These are phyloP conservation scores for Apiotrichum akiyoshidainum DNA, from an alignment of 1,284 basidiomycete genomes.

Conservation along the genomic window DNA sequence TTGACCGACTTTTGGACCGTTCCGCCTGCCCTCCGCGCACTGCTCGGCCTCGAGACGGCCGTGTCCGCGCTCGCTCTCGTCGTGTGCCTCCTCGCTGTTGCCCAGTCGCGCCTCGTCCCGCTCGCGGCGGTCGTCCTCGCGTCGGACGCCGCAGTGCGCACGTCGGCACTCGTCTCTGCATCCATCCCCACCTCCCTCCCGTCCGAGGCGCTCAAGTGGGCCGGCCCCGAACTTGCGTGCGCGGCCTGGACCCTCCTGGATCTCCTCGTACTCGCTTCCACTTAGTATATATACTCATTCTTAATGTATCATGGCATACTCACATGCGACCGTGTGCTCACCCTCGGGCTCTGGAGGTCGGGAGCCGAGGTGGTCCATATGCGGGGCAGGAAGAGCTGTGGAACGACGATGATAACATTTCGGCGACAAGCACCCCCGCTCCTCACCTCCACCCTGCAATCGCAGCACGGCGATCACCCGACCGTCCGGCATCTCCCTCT, in stretches of 20 bases:
- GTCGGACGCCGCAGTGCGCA: slow-evolving; percentile 7
- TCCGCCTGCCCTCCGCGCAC: not conserved
- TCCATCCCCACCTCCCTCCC: slow-evolving; percentile 1
- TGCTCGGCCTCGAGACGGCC: slow-evolving; percentile 9
- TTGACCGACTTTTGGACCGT: not conserved
- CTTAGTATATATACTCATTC: slow-evolving; percentile 1
- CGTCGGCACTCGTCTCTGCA: slow-evolving; percentile 4
- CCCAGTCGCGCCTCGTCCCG: not conserved
- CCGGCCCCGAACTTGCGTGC: slow-evolving; percentile 7
- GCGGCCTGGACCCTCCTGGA: slow-evolving; percentile 13
- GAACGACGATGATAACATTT: too few species aligned
- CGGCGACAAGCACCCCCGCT: too few species aligned
- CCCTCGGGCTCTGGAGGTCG: too few species aligned
- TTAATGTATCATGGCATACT: not conserved
- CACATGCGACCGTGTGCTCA: too few species aligned
- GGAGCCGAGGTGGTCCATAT: too few species aligned
- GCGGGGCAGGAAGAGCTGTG: too few species aligned
- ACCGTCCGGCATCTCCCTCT: too few species aligned
- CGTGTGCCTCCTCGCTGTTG: slow-evolving; percentile 5
- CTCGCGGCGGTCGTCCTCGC: slow-evolving; percentile 11
- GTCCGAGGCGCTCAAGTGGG: not conserved
- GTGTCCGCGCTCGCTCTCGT: slow-evolving; percentile 7
- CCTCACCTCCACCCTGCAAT: too few species aligned
- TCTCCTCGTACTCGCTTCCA: slow-evolving; percentile 7
- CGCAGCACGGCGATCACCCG: too few species aligned